Evolutionary conservation across 2,329 filamentous ascomycete species (phyloP).

Genomic region (Dothideomycetes sp.): DNA sequence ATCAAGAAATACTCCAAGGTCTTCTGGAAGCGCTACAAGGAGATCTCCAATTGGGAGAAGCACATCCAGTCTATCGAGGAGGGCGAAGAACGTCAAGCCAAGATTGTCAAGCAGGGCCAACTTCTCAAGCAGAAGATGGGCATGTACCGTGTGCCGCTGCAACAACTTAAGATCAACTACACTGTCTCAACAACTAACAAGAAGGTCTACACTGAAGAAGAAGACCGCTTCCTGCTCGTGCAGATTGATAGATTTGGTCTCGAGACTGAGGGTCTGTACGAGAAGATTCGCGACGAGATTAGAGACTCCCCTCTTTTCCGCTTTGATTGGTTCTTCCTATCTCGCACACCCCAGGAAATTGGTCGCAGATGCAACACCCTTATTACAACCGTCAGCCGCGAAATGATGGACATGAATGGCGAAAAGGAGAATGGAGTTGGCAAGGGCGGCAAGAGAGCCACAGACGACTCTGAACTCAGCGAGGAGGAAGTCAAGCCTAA

Average conservation of each 20-base stretch:
- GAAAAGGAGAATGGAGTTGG: slow-evolving; percentile 47
- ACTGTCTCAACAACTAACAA: slow-evolving; percentile 99
- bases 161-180: slow-evolving; percentile 98
- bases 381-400: slow-evolving; percentile 85
- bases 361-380: slow-evolving; percentile 87
- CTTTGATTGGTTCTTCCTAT: slow-evolving; percentile 99
- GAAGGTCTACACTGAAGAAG: slow-evolving; percentile 98
- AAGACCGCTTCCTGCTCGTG: slow-evolving; percentile 89
- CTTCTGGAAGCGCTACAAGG: slow-evolving; percentile 91
- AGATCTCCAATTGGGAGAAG: slow-evolving; percentile 82
- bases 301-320: slow-evolving; percentile 88
- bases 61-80: slow-evolving; percentile 83
- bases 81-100: slow-evolving; percentile 79
- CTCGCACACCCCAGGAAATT: slow-evolving; percentile 84
- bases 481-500: slow-evolving; percentile 82
- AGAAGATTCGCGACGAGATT: slow-evolving; percentile 94
- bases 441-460: slow-evolving; percentile 55
- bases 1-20: slow-evolving; percentile 86
- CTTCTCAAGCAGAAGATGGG: slow-evolving; percentile 91
- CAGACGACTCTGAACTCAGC: slow-evolving; percentile 61
- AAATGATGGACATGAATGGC: slow-evolving; percentile 57
- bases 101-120: slow-evolving; percentile 85
- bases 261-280: slow-evolving; percentile 81
- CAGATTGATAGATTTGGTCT: slow-evolving; percentile 87
- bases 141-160: slow-evolving; percentile 91